phyloP scores from a whole-genome alignment of 208 protist species.

The Wallacemonas sp. region DNA sequence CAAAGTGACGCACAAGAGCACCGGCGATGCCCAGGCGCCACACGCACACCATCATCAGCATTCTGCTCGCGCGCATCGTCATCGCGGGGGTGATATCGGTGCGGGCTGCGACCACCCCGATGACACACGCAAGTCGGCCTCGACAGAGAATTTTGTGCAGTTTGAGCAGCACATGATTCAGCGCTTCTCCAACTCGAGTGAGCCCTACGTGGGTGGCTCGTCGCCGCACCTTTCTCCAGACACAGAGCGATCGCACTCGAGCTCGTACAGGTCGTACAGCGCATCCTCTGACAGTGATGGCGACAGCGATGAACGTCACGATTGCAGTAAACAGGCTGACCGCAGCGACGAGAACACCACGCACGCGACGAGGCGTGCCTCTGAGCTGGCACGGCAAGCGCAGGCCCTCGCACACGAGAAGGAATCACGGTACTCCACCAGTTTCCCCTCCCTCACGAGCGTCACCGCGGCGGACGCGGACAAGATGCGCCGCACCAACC shows the following conservation, averaged over 20 bases:
- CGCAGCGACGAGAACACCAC: not conserved
- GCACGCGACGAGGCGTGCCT: not conserved
- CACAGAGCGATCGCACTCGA: not conserved
- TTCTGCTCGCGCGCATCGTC: too few relatives aligned
- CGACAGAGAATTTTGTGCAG: not conserved
- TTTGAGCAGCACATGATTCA: conserved; percentile 3
- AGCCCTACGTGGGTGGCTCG: not conserved
- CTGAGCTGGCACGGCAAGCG: not conserved
- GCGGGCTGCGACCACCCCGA: too few relatives aligned
- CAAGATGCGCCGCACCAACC: not conserved
- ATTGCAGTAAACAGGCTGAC: too few relatives aligned
- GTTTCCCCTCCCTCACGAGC: not conserved
- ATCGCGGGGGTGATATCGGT: too few relatives aligned
- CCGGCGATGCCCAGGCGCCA: not conserved
- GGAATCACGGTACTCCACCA: conserved; percentile 1
- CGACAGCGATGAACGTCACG: not conserved
- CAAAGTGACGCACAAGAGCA: not conserved
- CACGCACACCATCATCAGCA: not conserved
- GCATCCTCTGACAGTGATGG: not conserved
- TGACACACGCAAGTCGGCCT: too few relatives aligned
- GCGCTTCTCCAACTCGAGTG: conserved; percentile 8
- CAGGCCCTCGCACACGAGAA: not conserved
- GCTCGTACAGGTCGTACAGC: not conserved
- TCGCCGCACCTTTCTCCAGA: not conserved
- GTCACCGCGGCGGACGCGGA: not conserved